These are phyloP conservation scores for Xerocomus brunneocitrinus DNA, from an alignment of 768 basidiomycete species.

Conservation along the genomic window DNA sequence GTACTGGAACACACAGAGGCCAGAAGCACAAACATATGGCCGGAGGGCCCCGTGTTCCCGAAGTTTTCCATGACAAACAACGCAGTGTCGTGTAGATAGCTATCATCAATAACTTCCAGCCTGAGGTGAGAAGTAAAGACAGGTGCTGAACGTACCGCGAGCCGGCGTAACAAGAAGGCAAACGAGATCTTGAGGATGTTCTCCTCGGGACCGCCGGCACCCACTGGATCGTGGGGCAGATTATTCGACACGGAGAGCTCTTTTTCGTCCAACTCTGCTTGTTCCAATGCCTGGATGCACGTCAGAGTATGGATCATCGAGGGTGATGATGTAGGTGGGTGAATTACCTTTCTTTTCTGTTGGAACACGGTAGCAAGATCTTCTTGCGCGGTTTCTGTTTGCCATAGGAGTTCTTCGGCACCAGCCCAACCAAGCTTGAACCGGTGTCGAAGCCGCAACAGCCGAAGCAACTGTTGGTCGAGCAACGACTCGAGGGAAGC, in stretches of 20 bases:
- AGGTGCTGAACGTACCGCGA: background rate
- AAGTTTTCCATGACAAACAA: background rate
- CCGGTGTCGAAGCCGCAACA: background rate
- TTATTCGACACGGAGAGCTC: background rate
- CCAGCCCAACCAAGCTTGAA: background rate
- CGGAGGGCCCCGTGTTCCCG: background rate
- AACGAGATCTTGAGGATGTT: background rate
- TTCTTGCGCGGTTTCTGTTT: background rate
- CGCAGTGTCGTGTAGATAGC: background rate
- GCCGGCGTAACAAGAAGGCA: background rate
- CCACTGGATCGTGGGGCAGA: background rate
- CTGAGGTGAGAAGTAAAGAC: background rate
- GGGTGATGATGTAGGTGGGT: background rate
- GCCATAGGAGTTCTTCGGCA: background rate
- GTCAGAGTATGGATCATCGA: background rate
- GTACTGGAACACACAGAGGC: background rate
- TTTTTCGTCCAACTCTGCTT: background rate
- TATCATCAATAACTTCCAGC: background rate
- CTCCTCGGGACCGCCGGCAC: background rate
- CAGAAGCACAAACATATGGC: background rate
- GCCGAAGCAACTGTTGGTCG: background rate
- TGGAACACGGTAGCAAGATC: background rate
- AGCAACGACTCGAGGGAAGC: background rate
- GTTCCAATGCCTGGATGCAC: background rate
- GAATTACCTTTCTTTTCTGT: background rate